Evolutionary conservation across 2,329 filamentous ascomycete species (phyloP), one percentile per base, ranked within the genome.

Genomic region (Pseudofabraea citricarpa): DNA sequence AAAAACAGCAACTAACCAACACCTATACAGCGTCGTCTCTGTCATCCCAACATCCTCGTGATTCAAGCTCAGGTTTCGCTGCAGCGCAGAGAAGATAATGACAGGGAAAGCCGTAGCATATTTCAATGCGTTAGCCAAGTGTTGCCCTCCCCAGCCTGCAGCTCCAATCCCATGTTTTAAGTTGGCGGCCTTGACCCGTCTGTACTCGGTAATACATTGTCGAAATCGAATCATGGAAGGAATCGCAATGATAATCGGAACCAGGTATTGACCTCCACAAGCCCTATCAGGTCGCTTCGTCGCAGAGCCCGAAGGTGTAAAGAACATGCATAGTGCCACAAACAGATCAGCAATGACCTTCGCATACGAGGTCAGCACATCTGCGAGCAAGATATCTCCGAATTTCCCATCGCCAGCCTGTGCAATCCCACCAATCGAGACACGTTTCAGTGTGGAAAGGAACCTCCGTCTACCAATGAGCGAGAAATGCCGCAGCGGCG

Each of bases 51-150:
- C 64, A 26, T 61, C 60, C 12, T 53, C 49, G 21, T 59, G 52
- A 24, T 65, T 65, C 31, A 63, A 56, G 24, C 61, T 77, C 62
- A 64, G 74, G 70, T 62, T 81, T 48, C 87, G 77, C 67, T 90
- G 82, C 59, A 93, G 65, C 2, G 89, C 82, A 47, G 81, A 83
- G 41, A 95, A 73, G 32, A 91, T 73, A 55, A 97, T 87, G 43
- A 97, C 90, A 3, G 93, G 93, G 58, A 97, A 95, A 0, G 91
- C 89, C 8, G 83, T 90, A n/a, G 85, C 79, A 66, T 98, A 98
- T 67, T 98, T 98, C 56, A 89, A 69, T 8, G 91, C 91, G 73
- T 98, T 98, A 62, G 89, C 90, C 22, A 96, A 72, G 64, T 96
- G 90, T 62, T 91, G 87, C 5, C 87, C 86, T 22, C 87, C 89